These are phyloP conservation scores for Thinopyrum obtusiflorum DNA, from an alignment of 202 grass and related monocot species.

Conservation along the genomic window DNA sequence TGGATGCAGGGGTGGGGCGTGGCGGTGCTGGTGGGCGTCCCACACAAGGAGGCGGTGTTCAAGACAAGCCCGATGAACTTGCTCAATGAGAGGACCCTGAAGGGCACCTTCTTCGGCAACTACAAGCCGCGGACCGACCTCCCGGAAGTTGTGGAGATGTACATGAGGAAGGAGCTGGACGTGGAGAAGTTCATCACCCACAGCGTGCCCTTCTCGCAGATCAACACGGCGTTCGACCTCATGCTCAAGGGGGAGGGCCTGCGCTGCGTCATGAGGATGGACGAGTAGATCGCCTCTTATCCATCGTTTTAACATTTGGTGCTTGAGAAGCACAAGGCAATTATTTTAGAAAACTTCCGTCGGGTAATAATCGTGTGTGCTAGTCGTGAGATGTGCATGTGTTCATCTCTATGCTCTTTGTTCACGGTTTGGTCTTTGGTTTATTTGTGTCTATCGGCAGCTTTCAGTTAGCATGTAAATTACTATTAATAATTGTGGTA, in stretches of 20 bases:
- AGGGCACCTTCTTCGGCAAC: conserved; percentile 85
- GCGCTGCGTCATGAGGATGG: conserved; percentile 47
- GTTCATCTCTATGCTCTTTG: background rate
- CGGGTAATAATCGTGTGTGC: background rate
- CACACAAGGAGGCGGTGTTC: conserved; percentile 66
- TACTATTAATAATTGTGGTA: background rate
- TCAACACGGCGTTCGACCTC: conserved; percentile 83
- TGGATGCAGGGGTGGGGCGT: conserved; percentile 66
- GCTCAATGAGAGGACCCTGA: conserved; percentile 69
- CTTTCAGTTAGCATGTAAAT: conserved; percentile 6
- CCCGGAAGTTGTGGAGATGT: conserved; percentile 74
- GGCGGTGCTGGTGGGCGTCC: conserved; percentile 71
- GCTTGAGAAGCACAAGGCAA: background rate
- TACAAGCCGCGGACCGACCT: conserved; percentile 70
- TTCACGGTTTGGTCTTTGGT: background rate
- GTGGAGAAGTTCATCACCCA: conserved; percentile 90
- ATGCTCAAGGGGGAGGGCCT: conserved; percentile 79
- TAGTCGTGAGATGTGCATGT: background rate
- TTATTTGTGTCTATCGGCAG: background rate
- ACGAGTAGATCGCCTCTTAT: background rate
- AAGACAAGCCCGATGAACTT: conserved; percentile 74
- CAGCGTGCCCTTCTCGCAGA: conserved; percentile 54
- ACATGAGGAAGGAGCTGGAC: conserved; percentile 85
- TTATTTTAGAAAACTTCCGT: background rate
- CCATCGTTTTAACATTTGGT: background rate